Evolutionary conservation across 768 basidiomycete species (phyloP), one percentile per base, ranked within the genome.

Genomic region (Stropharia rugosoannulata): DNA sequence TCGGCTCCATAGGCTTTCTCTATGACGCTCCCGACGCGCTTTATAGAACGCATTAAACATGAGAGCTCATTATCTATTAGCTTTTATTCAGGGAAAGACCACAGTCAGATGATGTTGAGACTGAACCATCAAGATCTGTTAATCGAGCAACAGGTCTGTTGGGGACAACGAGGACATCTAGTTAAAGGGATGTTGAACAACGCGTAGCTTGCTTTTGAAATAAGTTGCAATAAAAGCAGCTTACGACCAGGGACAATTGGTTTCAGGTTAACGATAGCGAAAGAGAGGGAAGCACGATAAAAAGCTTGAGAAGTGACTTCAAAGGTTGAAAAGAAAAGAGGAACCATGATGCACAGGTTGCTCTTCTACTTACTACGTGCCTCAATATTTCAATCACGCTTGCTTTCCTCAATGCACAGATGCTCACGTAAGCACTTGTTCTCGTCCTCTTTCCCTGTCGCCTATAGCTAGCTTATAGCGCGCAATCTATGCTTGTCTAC

Each of bases 161-260:
- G 16, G 85, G 83, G 13, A 85, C 64, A 49, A 87, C 82, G 41
- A 87, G 80, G 13, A 87, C 85, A 67, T 87, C 85, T 87, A 64
- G 37, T 25, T 16, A 8, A 27, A 38, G 49, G 51, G 7, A 46
- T 36, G 37, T 50, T 38, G 43, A 18, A 46, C 35, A 25, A 54
- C 53, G 19, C n/a, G 40, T 36, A 11, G 18, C 22, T 38, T 22
- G 25, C 18, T 50, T 50, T 44, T n/a, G 9, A 27, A 15, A 29
- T 3, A 44, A 40, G 45, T 35, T 49, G 36, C 38, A 16, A 27
- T 25, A 37, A 27, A 46, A 13, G 22, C 27, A 32, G 57, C 92
- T 73, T 70, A 98, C 96, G 95, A 46, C 95, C 95, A 39, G 94
- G 93, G 8, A 95, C 85, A 61, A 97, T 86, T 1, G 95, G 96